Base-by-base conservation (phyloP, 1,284 basidiomycete genomes). In the Anthracocystis panici-leucophaei region DNA sequence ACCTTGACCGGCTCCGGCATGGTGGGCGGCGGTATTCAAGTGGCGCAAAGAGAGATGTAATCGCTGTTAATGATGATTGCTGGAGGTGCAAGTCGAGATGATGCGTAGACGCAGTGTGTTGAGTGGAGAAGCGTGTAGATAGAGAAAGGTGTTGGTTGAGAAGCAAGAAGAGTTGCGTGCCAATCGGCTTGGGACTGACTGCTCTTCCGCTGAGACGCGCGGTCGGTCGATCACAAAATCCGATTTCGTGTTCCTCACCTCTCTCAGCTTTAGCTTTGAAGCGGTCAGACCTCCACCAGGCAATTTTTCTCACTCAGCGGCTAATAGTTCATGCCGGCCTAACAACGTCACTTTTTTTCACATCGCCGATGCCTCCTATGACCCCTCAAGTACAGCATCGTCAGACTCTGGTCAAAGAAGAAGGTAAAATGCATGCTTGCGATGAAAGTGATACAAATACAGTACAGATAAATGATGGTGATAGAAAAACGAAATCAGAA, bases 1-100 rank as follows among this genome's bases (percentile, higher is more conserved):
- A 58, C 59, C 59, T 65, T 63, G 46, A 60, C 58, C 38, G 66
- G 62, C 72, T 75, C 72, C 10, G 72, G 72, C 72, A 75, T 75
- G 59, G n/a, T 35, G 23, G 48, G 6, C 41, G 16, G 21, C 14
- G 23, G 33, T 12, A 31, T 51, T 23, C 21, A 20, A 40, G n/a
- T 12, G 11, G 49, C 16, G 9, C 7, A 35, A n/a, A 31, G 11
- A n/a, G 18, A 8, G 14, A 11, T 33, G 27, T 5, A 25, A 18
- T 42, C 10, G 8, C 14, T 20, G 14, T 46, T 20, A 31, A n/a
- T n/a, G 10, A 18, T 25, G n/a, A 18, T n/a, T 29, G 25, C 14
- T 42, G 20, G 18, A 33, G 29, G 23, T 40, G 45, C 25, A n/a
- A 35, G 7, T 29, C 5, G 21, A 20, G 18, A 52, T 23, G 51